Conservation (phyloP, 106 monocot genomes). For the Gastrodia elata region DNA sequence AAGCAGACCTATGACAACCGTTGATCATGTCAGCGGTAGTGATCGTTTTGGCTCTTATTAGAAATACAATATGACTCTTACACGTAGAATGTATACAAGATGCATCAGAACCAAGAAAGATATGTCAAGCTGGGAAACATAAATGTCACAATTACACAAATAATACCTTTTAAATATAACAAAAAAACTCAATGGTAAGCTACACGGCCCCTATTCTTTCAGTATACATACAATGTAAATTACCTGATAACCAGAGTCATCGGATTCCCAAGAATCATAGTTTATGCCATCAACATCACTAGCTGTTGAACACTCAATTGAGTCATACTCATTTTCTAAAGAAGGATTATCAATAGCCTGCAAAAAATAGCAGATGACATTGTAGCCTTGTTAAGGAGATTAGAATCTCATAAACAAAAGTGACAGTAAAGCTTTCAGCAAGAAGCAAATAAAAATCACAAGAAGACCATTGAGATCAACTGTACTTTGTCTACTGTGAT, state of each 20-base stretch:
- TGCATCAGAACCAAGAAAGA: neutral
- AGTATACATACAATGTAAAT: neutral
- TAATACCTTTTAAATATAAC: too few species aligned
- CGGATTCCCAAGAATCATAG: neutral
- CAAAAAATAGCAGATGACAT: neutral
- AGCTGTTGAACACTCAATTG: neutral
- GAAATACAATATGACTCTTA: too few species aligned
- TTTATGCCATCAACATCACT: neutral
- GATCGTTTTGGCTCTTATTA: too few species aligned
- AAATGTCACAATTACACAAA: neutral
- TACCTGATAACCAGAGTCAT: neutral
- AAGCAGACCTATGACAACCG: too few species aligned
- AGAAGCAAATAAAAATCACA: too few species aligned
- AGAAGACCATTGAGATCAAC: too few species aligned
- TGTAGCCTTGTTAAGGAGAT: neutral
- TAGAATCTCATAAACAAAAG: neutral
- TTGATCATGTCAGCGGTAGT: too few species aligned
- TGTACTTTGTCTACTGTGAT: too few species aligned
- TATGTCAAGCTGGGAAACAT: neutral
- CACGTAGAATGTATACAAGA: neutral
- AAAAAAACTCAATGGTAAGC: neutral
- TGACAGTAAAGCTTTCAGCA: neutral
- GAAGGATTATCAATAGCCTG: neutral
- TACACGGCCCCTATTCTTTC: neutral
- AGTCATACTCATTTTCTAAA: neutral